Base-by-base conservation (phyloP, 164 flowering plant species). In the Santalum album region DNA sequence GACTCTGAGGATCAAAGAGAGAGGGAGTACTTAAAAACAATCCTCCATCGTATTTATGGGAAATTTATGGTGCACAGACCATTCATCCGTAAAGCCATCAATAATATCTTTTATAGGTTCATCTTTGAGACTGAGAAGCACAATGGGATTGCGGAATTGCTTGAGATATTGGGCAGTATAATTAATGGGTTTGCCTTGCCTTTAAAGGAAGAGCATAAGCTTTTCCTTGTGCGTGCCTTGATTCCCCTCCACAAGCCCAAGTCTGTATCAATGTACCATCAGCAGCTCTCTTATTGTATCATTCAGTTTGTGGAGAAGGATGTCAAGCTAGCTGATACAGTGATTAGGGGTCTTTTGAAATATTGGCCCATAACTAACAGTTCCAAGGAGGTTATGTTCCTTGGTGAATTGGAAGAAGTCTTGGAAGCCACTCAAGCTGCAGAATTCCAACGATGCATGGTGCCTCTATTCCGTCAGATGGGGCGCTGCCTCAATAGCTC, bases 41-140 rank as follows among this genome's bases (percentile, higher is more conserved):
- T 86, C 44, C 76, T 86, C 27, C 95, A 86, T 53, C 79, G 90
- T 10, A 72, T 83, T 45, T 84, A 83, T 63, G 90, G 90, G 43
- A 83, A 83, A 71, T 83, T 83, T 61, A 83, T 83, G 90, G 94
- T 86, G 63, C 90, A 83, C 64, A 76, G 95, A 1, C 95, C 95
- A 0, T 86, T 75, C 62, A 84, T 86, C 26, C 60, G 95, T 60
- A 86, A 84, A 58, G 77, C 90, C 6, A 80, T 84, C 54, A 86
- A 86, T 57, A 80, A 82, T 59, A 84, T 87, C 47, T 84, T 87
- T 69, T 84, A 72, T 46, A 56, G 71, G 19, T 82, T 87, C 59
- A 82, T 84, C 29, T 84, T 72, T 57, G 90, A 84, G 75, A 81
- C 87, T 0, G 85, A 86, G 63, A 81, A 69, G 68, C 84, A 83